A percentile compares a stretch with the other conserved stretches of the same genome.
phyloP scores from a whole-genome alignment of 108 stramenopile species.

The Nitzschia sp. region DNA sequence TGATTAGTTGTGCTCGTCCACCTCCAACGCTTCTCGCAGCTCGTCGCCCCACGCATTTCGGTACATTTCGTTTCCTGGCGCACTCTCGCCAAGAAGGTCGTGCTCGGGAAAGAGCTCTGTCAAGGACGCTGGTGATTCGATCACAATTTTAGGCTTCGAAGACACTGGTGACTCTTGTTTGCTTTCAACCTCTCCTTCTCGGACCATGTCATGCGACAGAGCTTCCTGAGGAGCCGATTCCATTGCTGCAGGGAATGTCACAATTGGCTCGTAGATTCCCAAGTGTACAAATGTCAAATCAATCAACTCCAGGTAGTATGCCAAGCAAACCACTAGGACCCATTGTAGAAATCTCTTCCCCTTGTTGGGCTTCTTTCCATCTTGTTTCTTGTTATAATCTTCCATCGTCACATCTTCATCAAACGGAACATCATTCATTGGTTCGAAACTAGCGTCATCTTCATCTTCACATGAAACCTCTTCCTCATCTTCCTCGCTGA shows the following conservation, averaged over 20 bases:
- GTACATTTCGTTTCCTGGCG: constrained; percentile 6
- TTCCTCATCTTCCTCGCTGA: constrained; percentile 19
- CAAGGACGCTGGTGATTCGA: background rate
- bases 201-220: background rate
- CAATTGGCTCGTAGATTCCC: background rate
- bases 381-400: constrained; percentile 2
- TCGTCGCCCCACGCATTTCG: constrained; percentile 3
- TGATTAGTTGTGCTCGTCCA: background rate
- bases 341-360: background rate
- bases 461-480: background rate
- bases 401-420: constrained; percentile 15
- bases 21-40: background rate
- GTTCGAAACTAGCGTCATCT: constrained; percentile 2
- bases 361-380: background rate
- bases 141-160: no score
- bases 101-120: background rate
- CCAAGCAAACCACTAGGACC: background rate
- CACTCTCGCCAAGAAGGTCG: background rate
- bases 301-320: background rate
- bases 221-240: background rate
- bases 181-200: background rate
- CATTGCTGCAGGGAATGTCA: background rate
- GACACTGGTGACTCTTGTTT: no score
- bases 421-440: constrained; percentile 12
- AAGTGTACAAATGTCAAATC: background rate